Evolutionary conservation across 495 filamentous ascomycete genomes (phyloP).

Genomic region (Aspergillus homomorphus): DNA sequence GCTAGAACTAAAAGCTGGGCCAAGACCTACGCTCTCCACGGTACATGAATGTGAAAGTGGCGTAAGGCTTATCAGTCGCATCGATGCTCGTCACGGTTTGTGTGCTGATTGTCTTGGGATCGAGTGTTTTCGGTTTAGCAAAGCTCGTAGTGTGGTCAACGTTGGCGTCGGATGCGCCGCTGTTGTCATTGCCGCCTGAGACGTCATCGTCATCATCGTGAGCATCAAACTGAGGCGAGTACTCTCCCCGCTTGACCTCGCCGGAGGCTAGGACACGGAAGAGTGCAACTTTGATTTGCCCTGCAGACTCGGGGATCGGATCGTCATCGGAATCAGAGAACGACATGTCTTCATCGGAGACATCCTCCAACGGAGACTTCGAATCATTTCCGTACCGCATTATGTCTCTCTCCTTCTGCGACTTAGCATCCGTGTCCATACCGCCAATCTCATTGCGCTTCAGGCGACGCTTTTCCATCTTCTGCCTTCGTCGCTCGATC

Average conservation of each 20-base stretch:
- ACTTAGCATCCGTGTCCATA: slow-evolving; percentile 48
- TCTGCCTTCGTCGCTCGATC: slow-evolving; percentile 80
- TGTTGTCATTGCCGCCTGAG: slow-evolving; percentile 44
- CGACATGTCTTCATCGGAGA: slow-evolving; percentile 65
- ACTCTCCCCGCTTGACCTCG: slow-evolving; percentile 95
- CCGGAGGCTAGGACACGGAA: slow-evolving; percentile 94
- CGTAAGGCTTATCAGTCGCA: slow-evolving; percentile 90
- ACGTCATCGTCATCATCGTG: slow-evolving; percentile 83
- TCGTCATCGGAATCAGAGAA: slow-evolving; percentile 82
- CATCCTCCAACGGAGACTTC: slow-evolving; percentile 65
- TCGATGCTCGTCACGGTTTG: slow-evolving; percentile 99
- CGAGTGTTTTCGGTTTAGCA: slow-evolving; percentile 93
- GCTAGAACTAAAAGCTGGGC: not conserved
- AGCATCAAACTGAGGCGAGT: slow-evolving; percentile 96
- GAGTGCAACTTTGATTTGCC: slow-evolving; percentile 97
- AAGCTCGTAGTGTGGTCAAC: slow-evolving; percentile 98
- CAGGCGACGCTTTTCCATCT: slow-evolving; percentile 79
- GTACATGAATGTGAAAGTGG: slow-evolving; percentile 97
- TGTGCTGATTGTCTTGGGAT: slow-evolving; percentile 95
- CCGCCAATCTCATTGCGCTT: slow-evolving; percentile 56
- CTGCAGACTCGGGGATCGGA: slow-evolving; percentile 86
- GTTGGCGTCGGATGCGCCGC: slow-evolving; percentile 55
- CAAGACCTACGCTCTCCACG: slow-evolving; percentile 80
- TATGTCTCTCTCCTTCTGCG: slow-evolving; percentile 49
- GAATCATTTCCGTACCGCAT: slow-evolving; percentile 75